Conservation (phyloP, 2,329 filamentous ascomycete species). For the Triangularia setosa region DNA sequence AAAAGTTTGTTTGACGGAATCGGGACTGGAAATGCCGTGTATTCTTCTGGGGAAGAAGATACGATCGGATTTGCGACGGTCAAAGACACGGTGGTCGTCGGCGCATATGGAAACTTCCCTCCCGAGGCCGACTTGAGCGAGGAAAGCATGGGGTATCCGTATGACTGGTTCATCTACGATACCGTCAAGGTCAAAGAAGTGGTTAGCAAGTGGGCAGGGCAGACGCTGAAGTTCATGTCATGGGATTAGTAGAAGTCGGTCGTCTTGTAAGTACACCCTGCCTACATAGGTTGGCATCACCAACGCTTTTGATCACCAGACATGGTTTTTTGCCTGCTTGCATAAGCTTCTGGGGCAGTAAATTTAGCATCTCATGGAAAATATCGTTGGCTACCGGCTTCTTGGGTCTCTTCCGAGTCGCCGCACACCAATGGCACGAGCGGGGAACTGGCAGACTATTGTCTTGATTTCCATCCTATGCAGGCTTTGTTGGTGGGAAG, state of each 20-base stretch:
- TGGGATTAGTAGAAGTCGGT: background rate
- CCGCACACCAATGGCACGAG: background rate
- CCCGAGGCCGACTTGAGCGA: background rate
- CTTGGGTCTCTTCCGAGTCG: background rate
- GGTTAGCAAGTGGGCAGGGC: slow-evolving; percentile 5
- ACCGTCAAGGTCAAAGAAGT: background rate
- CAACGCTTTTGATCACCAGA: background rate
- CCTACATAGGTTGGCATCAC: background rate
- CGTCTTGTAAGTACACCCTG: background rate
- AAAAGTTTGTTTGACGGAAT: slow-evolving; percentile 3
- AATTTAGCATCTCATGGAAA: background rate
- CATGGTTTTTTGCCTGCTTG: background rate
- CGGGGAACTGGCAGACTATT: background rate
- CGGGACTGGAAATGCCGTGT: background rate
- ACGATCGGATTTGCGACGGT: background rate
- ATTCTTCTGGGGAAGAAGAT: background rate
- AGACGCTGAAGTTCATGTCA: slow-evolving; percentile 6
- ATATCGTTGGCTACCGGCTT: background rate
- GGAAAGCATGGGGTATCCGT: slow-evolving; percentile 13
- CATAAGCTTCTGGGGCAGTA: too few relatives aligned
- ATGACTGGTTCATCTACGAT: slow-evolving; percentile 13
- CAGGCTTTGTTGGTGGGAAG: background rate
- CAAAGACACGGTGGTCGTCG: background rate
- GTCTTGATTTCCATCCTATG: background rate
- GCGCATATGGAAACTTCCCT: background rate